A percentile compares a stretch with the other conserved stretches of the same genome.
Conservation (phyloP, 1,284 basidiomycete genomes). For the Thelephora terrestris region DNA sequence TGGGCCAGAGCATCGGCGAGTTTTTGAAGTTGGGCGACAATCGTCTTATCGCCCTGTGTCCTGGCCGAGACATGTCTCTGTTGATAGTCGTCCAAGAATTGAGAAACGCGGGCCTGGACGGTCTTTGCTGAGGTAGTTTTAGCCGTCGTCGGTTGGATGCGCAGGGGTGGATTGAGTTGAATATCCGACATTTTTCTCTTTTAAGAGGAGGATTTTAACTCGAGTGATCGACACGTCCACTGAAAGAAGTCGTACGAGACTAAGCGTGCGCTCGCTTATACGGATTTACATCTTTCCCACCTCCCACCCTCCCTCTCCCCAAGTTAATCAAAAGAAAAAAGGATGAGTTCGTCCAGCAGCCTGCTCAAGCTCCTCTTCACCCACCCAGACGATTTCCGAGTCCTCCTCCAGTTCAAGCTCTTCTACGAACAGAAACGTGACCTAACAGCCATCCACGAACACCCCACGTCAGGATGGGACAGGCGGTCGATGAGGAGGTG, state of each 20-base stretch:
- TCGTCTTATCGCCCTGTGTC: constrained; percentile 25
- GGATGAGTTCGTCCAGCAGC: constrained; percentile 24
- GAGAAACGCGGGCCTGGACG: constrained; percentile 18
- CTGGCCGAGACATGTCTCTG: constrained; percentile 18
- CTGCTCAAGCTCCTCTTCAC: constrained; percentile 55
- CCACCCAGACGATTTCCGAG: constrained; percentile 71
- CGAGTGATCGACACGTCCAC: neutral
- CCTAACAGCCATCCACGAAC: constrained; percentile 63
- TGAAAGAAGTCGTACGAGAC: neutral
- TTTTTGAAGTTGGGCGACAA: constrained; percentile 25
- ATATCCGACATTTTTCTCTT: constrained; percentile 14
- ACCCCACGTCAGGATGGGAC: constrained; percentile 75
- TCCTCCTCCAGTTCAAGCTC: constrained; percentile 68
- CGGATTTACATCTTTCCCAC: constrained; percentile 1
- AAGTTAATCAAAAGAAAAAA: constrained; percentile 6
- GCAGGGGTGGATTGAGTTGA: constrained; percentile 21
- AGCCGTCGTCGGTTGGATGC: constrained; percentile 16
- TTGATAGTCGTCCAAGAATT: constrained; percentile 23
- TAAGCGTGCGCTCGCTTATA: neutral
- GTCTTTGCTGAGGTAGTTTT: constrained; percentile 17
- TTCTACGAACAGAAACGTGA: constrained; percentile 76
- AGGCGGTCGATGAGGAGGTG: constrained; percentile 78
- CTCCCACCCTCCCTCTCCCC: constrained; percentile 1
- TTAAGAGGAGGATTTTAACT: neutral
- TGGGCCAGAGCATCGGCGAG: constrained; percentile 21